Evolutionary conservation across 169 alveolate species (phyloP).

Genomic region (Babesia sp.): DNA sequence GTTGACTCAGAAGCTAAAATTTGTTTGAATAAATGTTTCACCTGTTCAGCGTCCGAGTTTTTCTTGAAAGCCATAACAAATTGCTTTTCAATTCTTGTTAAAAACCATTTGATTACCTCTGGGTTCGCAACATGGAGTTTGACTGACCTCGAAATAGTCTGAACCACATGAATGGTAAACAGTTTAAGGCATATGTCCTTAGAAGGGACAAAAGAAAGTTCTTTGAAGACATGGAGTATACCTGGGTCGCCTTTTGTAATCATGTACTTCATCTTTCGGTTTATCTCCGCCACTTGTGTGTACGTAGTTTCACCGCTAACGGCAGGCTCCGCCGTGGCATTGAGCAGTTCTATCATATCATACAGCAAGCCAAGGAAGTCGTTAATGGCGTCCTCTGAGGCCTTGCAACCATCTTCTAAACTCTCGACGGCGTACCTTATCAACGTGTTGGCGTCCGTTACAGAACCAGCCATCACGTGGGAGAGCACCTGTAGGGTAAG

Average conservation of each 20-base stretch:
- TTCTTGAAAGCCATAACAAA: constrained; percentile 45
- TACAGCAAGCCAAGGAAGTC: constrained; percentile 39
- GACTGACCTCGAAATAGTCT: background rate
- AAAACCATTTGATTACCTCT: constrained; percentile 1
- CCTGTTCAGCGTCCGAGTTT: constrained; percentile 35
- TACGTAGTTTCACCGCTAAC: constrained; percentile 14
- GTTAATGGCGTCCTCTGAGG: constrained; percentile 18
- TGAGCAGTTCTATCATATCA: constrained; percentile 39
- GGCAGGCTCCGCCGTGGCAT: constrained; percentile 31
- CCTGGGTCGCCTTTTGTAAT: background rate
- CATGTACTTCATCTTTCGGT: constrained; percentile 11
- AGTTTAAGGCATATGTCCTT: constrained; percentile 57
- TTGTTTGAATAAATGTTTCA: constrained; percentile 26
- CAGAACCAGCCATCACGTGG: constrained; percentile 36
- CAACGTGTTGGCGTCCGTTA: constrained; percentile 20
- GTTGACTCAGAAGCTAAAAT: background rate
- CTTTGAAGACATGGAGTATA: background rate
- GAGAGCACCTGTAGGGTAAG: constrained; percentile 17
- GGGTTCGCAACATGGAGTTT: constrained; percentile 9
- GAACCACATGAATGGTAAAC: constrained; percentile 54
- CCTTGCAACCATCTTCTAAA: constrained; percentile 9
- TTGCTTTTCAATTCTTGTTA: constrained; percentile 37
- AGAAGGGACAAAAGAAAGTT: constrained; percentile 15
- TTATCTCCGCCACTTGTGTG: constrained; percentile 15
- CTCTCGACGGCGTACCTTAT: constrained; percentile 32